These are phyloP conservation scores for Botrytis deweyae DNA, from an alignment of 2,329 filamentous ascomycete species.

Conservation along the genomic window DNA sequence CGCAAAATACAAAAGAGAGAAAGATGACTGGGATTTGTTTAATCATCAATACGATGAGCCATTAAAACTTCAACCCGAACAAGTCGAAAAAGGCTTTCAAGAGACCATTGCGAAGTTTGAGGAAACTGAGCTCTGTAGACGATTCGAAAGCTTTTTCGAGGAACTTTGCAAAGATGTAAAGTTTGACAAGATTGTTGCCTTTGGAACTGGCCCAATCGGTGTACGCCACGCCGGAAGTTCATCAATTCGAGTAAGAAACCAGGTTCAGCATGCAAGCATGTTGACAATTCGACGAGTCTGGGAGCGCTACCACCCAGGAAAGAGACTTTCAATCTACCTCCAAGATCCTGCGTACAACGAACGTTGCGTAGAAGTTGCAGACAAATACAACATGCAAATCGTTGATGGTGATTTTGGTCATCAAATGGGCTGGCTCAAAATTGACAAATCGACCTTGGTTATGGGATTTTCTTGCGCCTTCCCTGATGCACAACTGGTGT, in stretches of 20 bases:
- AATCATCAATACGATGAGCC: no score
- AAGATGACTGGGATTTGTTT: no score
- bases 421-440: background rate
- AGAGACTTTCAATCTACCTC: background rate
- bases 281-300: background rate
- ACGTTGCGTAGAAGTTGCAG: background rate
- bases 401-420: background rate
- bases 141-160: background rate
- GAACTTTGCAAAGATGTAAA: background rate
- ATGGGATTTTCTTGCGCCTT: background rate
- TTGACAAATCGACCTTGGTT: background rate
- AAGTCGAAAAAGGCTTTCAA: background rate
- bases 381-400: background rate
- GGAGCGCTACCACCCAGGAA: background rate
- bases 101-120: background rate
- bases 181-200: background rate
- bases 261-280: background rate
- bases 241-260: no score
- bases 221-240: no score
- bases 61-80: no score
- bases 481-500: background rate
- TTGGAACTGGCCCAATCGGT: background rate
- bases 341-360: background rate
- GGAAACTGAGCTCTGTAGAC: background rate
- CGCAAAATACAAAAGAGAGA: rapidly evolving